A percentile compares a stretch with the other conserved stretches of the same genome.
Evolutionary conservation across 2,329 filamentous ascomycete species (phyloP).

Genomic region (Triangularia verruculosa): DNA sequence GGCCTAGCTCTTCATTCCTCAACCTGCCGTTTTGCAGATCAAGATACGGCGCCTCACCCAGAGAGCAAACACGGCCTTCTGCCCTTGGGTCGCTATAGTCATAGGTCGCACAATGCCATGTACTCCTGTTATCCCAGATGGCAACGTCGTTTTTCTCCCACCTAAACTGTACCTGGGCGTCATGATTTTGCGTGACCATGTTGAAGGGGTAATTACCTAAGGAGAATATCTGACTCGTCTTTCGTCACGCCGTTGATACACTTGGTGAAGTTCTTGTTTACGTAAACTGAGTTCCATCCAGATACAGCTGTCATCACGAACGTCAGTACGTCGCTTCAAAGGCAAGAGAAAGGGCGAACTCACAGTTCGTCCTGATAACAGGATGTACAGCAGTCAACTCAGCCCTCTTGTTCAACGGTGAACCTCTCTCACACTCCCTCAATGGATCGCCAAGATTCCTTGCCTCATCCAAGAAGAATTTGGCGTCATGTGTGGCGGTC

Average conservation of each 20-base stretch:
- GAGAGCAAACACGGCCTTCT: slow-evolving; percentile 42
- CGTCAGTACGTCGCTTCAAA: background rate
- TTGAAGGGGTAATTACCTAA: slow-evolving; percentile 48
- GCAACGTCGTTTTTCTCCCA: slow-evolving; percentile 54
- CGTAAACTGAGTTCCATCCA: slow-evolving; percentile 55
- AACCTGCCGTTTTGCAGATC: slow-evolving; percentile 36
- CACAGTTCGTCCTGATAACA: slow-evolving; percentile 56
- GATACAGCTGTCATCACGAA: slow-evolving; percentile 41
- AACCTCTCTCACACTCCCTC: slow-evolving; percentile 42
- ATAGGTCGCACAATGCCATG: slow-evolving; percentile 54
- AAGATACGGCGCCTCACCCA: slow-evolving; percentile 45
- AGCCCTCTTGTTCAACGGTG: slow-evolving; percentile 55
- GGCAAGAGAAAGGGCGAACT: slow-evolving; percentile 1
- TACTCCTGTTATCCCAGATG: slow-evolving; percentile 64
- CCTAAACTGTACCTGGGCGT: slow-evolving; percentile 53
- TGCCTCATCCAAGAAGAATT: slow-evolving; percentile 50
- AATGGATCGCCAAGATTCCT: slow-evolving; percentile 41
- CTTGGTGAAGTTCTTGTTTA: slow-evolving; percentile 50
- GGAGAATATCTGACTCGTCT: slow-evolving; percentile 52
- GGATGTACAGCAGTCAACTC: slow-evolving; percentile 51
- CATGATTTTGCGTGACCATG: slow-evolving; percentile 53
- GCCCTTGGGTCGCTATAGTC: slow-evolving; percentile 51
- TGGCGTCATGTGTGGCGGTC: slow-evolving; percentile 49
- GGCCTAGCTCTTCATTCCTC: slow-evolving; percentile 35
- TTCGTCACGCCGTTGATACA: slow-evolving; percentile 54